phyloP scores from a whole-genome alignment of 2,329 filamentous ascomycete genomes.

The Aciculosporium take region DNA sequence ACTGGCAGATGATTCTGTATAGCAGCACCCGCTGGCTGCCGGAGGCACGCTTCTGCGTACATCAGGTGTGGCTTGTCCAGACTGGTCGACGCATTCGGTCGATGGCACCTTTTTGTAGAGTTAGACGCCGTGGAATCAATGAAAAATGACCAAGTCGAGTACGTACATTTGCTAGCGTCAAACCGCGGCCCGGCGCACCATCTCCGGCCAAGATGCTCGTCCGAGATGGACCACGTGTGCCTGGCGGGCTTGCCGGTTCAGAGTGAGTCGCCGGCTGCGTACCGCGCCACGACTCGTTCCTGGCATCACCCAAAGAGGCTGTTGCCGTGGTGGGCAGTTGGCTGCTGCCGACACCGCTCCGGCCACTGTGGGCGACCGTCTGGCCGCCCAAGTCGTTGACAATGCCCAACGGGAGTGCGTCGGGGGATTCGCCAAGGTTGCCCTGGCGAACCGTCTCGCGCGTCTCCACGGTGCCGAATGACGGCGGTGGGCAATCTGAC shows the following conservation, averaged over 20 bases:
- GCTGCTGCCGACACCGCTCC: not conserved
- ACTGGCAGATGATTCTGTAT: not conserved
- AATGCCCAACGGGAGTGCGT: not conserved
- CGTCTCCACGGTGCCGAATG: not conserved
- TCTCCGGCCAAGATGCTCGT: slow-evolving; percentile 1
- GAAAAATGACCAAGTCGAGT: not conserved
- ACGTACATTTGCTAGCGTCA: slow-evolving; percentile 9
- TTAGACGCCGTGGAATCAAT: slow-evolving; percentile 6
- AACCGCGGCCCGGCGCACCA: not conserved
- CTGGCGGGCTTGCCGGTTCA: not conserved
- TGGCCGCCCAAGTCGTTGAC: not conserved
- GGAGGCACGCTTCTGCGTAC: slow-evolving; percentile 1
- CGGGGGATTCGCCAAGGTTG: not conserved
- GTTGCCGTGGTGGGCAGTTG: not conserved
- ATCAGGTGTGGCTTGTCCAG: not conserved
- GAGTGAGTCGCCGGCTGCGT: not conserved
- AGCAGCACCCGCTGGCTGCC: not conserved
- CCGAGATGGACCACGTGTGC: not conserved
- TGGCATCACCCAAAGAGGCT: not conserved
- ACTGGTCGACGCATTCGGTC: not conserved
- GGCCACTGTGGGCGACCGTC: too few species aligned
- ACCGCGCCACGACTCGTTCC: not conserved
- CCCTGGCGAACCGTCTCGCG: not conserved
- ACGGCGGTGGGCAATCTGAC: slow-evolving; percentile 3
- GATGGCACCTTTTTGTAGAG: slow-evolving; percentile 8